Evolutionary conservation across 2,329 filamentous ascomycete species (phyloP).

Genomic region (Arachnopeziza araneosa): DNA sequence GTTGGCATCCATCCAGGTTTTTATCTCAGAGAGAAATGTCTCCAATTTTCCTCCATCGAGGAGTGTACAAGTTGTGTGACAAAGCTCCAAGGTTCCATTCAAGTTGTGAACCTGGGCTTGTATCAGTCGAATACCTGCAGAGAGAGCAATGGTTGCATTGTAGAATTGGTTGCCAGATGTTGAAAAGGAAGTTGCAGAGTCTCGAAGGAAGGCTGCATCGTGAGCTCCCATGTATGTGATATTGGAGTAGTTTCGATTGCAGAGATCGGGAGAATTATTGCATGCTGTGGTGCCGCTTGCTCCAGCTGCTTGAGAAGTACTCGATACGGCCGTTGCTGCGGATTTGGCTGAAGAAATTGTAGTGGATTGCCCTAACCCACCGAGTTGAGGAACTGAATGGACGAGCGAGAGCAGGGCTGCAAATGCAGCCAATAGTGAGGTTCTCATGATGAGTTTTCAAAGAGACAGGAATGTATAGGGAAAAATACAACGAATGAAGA

Average conservation of each 20-base stretch:
- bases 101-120: constrained; percentile 57
- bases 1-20: constrained; percentile 54
- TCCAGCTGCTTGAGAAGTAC: constrained; percentile 15
- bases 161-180: constrained; percentile 52
- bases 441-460: not conserved
- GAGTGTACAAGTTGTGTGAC: constrained; percentile 58
- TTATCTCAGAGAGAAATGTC: constrained; percentile 50
- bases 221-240: constrained; percentile 71
- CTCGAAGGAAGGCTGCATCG: constrained; percentile 59
- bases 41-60: constrained; percentile 53
- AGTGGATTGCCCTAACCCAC: constrained; percentile 4
- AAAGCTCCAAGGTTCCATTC: constrained; percentile 42
- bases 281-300: constrained; percentile 40
- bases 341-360: constrained; percentile 3
- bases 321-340: constrained; percentile 5
- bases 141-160: constrained; percentile 51
- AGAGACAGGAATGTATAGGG: not conserved
- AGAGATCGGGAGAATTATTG: constrained; percentile 76
- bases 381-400: constrained; percentile 20
- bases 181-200: constrained; percentile 34
- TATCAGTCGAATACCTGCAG: constrained; percentile 57
- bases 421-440: constrained; percentile 19
- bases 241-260: constrained; percentile 64
- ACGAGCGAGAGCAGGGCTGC: constrained; percentile 22
- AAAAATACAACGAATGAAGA: not conserved